Evolutionary conservation across 169 alveolate genomes (phyloP), one percentile per base, ranked within the genome.

Genomic region (Babesia microti): DNA sequence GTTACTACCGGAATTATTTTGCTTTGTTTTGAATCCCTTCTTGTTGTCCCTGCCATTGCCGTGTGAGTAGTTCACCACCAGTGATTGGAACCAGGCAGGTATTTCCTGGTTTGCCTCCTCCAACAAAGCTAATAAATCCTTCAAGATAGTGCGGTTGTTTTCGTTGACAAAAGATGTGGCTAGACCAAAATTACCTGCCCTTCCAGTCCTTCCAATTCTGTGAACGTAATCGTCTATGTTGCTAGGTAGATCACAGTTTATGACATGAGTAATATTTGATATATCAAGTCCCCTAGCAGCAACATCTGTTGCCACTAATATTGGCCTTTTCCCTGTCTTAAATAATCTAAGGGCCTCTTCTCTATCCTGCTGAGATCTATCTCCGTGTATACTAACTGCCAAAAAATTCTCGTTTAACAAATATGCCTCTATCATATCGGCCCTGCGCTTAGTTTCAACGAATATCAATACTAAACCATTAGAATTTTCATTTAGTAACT

Each of bases 281-380:
- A 95, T 91, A 61, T 95, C 99, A 18, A 95, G 66, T 0, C 99
- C 99, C 51, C 99, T 78, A 19, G 98, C 95, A 2, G 98, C 99
- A 15, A 95, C 98, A 67, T 95, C 99, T 2, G 99, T 93, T 18
- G 99, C 98, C 4, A 95, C 95, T 48, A 95, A 72, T 36, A 91
- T 88, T 39, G 90, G 89, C 27, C 92, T 60, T 32, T 79, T 83
- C 2, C 95, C 96, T 33, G 90, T 75, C 68, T 85, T 91, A 59
- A 96, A 89, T 46, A 74, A 50, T 30, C 81, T 74, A 45, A 94
- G 63, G 12, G 96, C 95, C 49, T 79, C 84, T 41, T 78, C 91
- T 42, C 99, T 75, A 50, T 92, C 92, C 41, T 86, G 82, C 84
- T 92, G 92, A 9, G 91, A 80, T 42, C 90, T 60, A 79, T 92